Conservation (phyloP, 805 yeast species). For the Saccharomycopsis malanga region DNA sequence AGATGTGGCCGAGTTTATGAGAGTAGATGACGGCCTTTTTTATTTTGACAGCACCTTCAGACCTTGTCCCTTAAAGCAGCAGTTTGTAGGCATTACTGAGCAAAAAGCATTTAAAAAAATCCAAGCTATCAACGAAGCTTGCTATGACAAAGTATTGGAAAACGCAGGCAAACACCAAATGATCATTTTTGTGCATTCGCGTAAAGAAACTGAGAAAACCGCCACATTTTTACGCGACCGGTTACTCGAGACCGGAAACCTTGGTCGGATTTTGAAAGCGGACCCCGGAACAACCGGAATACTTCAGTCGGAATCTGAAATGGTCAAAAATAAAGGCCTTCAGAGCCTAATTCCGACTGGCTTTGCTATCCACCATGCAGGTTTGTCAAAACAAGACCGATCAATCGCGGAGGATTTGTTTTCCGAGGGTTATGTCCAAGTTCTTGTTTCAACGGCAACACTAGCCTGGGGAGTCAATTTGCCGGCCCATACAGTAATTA, state of each 20-base stretch:
- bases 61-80: slow-evolving; percentile 90
- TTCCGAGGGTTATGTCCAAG: slow-evolving; percentile 80
- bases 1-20: slow-evolving; percentile 78
- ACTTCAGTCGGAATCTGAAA: slow-evolving; percentile 54
- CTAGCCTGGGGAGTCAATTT: slow-evolving; percentile 96
- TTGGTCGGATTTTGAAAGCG: slow-evolving; percentile 37
- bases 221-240: slow-evolving; percentile 67
- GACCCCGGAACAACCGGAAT: slow-evolving; percentile 58
- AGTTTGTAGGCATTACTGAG: slow-evolving; percentile 82
- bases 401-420: slow-evolving; percentile 75
- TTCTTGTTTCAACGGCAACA: slow-evolving; percentile 85
- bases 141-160: slow-evolving; percentile 73
- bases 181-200: slow-evolving; percentile 86
- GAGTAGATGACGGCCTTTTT: slow-evolving; percentile 66
- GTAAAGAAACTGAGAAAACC: slow-evolving; percentile 84
- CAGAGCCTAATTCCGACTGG: slow-evolving; percentile 61
- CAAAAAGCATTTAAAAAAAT: slow-evolving; percentile 69
- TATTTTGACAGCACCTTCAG: slow-evolving; percentile 78
- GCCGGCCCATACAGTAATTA: slow-evolving; percentile 91
- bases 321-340: slow-evolving; percentile 45
- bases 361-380: slow-evolving; percentile 90
- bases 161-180: slow-evolving; percentile 63
- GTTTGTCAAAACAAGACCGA: slow-evolving; percentile 66
- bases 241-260: slow-evolving; percentile 47
- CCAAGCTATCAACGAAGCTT: slow-evolving; percentile 84